A percentile compares a stretch with the other conserved stretches of the same genome.
Conservation (phyloP, 306 rosid genomes). For the Astragalus membranaceus region DNA sequence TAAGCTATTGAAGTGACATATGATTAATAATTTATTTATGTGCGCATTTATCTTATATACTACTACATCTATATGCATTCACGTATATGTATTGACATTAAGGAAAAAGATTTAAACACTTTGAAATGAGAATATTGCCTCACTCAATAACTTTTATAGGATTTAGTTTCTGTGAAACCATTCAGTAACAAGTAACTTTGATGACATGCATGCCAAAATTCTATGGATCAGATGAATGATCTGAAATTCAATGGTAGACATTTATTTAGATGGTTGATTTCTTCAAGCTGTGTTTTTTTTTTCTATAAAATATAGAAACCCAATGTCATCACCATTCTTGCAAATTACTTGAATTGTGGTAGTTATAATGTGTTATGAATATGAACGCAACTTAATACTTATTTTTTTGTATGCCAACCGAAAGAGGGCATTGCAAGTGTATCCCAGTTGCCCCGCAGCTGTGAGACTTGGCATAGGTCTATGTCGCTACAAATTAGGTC, state of each 20-base stretch:
- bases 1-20: constrained; percentile 18
- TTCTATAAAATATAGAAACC: neutral
- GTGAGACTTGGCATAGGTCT: constrained; percentile 98
- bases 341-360: neutral
- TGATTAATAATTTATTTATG: constrained; percentile 10
- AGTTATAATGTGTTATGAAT: constrained; percentile 2
- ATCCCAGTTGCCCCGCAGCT: constrained; percentile 85
- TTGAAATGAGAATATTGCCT: neutral
- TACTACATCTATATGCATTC: neutral
- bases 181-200: neutral
- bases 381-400: constrained; percentile 18
- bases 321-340: neutral
- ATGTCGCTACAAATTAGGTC: constrained; percentile 94
- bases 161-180: neutral
- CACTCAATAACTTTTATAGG: neutral
- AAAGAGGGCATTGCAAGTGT: constrained; percentile 90
- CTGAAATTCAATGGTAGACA: constrained; percentile 4
- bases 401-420: constrained; percentile 31
- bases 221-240: neutral
- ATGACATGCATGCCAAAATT: constrained; percentile 13
- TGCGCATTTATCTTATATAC: constrained; percentile 11
- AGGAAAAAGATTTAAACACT: neutral
- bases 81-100: neutral
- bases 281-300: neutral
- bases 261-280: constrained; percentile 3